A percentile compares a stretch with the other conserved stretches of the same genome.
These are phyloP conservation scores for Tetracladium setigerum DNA, from an alignment of 495 filamentous ascomycete genomes.

Conservation along the genomic window DNA sequence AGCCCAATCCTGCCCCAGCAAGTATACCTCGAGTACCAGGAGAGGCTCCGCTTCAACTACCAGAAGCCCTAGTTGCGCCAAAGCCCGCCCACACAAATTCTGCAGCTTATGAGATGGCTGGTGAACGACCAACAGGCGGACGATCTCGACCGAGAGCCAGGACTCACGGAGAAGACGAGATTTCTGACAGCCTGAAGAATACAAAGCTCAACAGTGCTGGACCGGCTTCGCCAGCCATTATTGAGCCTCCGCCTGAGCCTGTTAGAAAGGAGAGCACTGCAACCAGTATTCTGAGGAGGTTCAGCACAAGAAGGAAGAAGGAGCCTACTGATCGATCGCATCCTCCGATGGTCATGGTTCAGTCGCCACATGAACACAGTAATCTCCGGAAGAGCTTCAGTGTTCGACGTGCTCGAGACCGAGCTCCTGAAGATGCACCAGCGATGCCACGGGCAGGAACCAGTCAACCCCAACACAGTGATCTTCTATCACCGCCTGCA, in stretches of 20 bases:
- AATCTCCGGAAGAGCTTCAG: slow-evolving; percentile 74
- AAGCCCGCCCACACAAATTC: slow-evolving; percentile 90
- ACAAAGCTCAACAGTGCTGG: slow-evolving; percentile 48
- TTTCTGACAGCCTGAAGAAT: slow-evolving; percentile 67
- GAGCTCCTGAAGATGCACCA: slow-evolving; percentile 45
- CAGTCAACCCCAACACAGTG: slow-evolving; percentile 63
- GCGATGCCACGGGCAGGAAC: slow-evolving; percentile 49
- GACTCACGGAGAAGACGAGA: slow-evolving; percentile 94
- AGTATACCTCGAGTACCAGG: slow-evolving; percentile 46
- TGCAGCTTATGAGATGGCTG: slow-evolving; percentile 69
- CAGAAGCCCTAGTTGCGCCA: slow-evolving; percentile 69
- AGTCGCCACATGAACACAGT: slow-evolving; percentile 58
- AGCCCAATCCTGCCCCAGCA: slow-evolving; percentile 54
- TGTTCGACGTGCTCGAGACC: slow-evolving; percentile 57
- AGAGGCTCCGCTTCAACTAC: slow-evolving; percentile 54
- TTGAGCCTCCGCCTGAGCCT: slow-evolving; percentile 50
- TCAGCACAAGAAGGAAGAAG: slow-evolving; percentile 74
- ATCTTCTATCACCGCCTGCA: slow-evolving; percentile 63
- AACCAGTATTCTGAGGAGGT: slow-evolving; percentile 76
- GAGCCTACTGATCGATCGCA: slow-evolving; percentile 54
- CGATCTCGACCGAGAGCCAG: slow-evolving; percentile 77
- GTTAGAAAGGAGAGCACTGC: slow-evolving; percentile 83
- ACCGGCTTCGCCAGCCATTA: slow-evolving; percentile 46
- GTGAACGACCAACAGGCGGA: slow-evolving; percentile 70
- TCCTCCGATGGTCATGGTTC: slow-evolving; percentile 62